Conservation (phyloP, 176 grass and related monocot genomes). For the Aegilops speltoides region DNA sequence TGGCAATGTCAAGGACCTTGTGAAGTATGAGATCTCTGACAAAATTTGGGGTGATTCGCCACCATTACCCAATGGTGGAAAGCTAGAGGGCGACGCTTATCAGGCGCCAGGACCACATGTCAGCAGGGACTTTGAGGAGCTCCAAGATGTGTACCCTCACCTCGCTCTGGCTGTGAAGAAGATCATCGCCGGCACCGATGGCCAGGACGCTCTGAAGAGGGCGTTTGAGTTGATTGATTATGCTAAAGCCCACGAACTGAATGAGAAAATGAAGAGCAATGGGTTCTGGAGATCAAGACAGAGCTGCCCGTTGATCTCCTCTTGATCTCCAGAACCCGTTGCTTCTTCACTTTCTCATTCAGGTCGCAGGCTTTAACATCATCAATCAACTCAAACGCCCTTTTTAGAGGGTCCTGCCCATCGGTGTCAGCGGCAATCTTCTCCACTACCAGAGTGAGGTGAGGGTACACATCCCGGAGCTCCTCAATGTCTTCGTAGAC, state of each 20-base stretch:
- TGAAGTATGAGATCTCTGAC: not conserved
- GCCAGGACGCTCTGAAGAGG: not conserved
- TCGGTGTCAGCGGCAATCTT: not conserved
- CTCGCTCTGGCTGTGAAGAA: not conserved
- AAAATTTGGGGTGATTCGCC: not conserved
- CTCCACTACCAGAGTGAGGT: not conserved
- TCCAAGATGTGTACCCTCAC: not conserved
- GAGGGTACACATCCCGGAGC: not conserved
- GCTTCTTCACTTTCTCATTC: constrained; percentile 12
- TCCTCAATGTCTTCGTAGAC: not conserved
- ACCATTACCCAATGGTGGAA: not conserved
- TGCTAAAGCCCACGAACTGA: not conserved
- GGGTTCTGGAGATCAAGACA: not conserved
- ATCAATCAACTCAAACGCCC: not conserved
- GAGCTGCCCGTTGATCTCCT: not conserved
- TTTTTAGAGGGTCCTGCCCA: not conserved
- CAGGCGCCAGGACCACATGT: too few species aligned
- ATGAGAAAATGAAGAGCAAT: constrained; percentile 7
- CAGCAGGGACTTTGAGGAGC: not conserved
- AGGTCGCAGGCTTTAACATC: not conserved
- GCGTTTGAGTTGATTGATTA: not conserved
- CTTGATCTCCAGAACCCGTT: not conserved
- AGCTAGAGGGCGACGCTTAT: not conserved
- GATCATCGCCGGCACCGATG: not conserved
- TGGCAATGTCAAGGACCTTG: not conserved